Base-by-base conservation (phyloP, 2,329 filamentous ascomycete genomes). In the Acrodontium crateriforme region DNA sequence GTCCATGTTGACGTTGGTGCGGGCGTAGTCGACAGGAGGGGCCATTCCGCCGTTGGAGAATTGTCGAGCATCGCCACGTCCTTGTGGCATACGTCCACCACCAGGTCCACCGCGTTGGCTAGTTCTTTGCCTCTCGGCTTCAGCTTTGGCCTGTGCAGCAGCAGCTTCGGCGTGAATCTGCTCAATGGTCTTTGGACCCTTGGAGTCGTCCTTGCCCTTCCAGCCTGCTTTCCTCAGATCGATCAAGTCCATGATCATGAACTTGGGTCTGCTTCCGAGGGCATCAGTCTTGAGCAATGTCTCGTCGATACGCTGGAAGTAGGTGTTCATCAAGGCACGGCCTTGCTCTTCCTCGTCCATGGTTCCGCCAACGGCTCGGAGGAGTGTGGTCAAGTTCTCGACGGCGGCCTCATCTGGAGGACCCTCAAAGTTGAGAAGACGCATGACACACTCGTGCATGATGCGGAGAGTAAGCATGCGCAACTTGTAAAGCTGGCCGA, bases 391-490 rank as follows among this genome's bases (percentile, higher is more conserved):
- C 57, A 98, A 74, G 43, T 83, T 92, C 67, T 98, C 89, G 35
- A 98, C 78, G 55, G 94, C 85, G 29, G 87, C 81, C 60, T 98
- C 89, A 45, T 98, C 89, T 24, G 89, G 89, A 36, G 83, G 64
- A 37, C 82, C 84, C 50, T 87, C 78, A 58, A 91, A 95, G 60
- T 98, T 87, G 42, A 98, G 81, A 39, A 98, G 71, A 60, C 92
- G 93, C 63, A 84, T 78, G 16, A 98, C 84, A 69, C 89, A 98
- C 59, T 94, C 83, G 64, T 98, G 87, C 89, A 98, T 98, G 60
- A 98, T 98, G 55, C 87, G 81, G 57, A 94, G 82, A 36, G 89
- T 98, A 56, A 98, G 71, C 89, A 98, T 98, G 54, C 79, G 77
- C 36, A 98, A 74, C 68, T 95, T 98, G 73, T 92, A 98, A 24